These are phyloP conservation scores for Akanthomyces muscarius DNA, from an alignment of 2,329 filamentous ascomycete genomes.

Conservation along the genomic window DNA sequence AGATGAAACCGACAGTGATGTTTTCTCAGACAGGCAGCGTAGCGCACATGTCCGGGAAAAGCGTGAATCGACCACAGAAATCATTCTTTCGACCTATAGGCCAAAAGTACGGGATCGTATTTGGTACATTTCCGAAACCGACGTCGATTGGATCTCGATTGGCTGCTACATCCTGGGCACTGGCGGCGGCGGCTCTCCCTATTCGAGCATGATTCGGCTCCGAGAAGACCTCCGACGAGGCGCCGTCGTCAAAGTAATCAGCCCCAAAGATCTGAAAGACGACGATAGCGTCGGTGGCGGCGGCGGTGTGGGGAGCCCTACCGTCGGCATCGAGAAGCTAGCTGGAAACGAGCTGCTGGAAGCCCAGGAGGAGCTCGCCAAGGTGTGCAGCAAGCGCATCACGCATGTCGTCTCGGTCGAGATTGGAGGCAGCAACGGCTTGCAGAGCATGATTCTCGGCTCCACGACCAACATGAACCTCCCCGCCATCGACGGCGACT, in stretches of 20 bases:
- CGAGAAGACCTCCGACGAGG: constrained; percentile 48
- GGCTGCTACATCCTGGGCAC: constrained; percentile 61
- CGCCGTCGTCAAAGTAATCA: constrained; percentile 48
- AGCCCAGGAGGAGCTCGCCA: constrained; percentile 49
- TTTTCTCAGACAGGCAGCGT: constrained; percentile 21
- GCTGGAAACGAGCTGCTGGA: constrained; percentile 53
- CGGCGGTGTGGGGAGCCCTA: constrained; percentile 56
- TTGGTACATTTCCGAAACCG: constrained; percentile 56
- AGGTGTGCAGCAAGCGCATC: constrained; percentile 42
- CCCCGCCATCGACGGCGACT: constrained; percentile 51
- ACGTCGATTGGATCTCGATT: constrained; percentile 52
- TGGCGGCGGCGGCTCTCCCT: constrained; percentile 56
- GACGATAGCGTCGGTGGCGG: constrained; percentile 52
- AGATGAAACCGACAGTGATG: constrained; percentile 21
- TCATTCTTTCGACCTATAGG: constrained; percentile 40
- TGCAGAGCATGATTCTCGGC: constrained; percentile 55
- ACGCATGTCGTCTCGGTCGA: constrained; percentile 60
- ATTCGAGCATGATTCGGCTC: constrained; percentile 47
- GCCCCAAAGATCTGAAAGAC: constrained; percentile 45
- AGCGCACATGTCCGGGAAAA: constrained; percentile 1
- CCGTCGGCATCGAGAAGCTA: constrained; percentile 58
- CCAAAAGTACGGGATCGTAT: constrained; percentile 47
- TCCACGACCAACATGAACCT: constrained; percentile 49
- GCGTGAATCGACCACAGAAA: constrained; percentile 20
- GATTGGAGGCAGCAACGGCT: constrained; percentile 63